Evolutionary conservation across 176 grass and related monocot species (phyloP).

Genomic region (Melocanna baccifera): DNA sequence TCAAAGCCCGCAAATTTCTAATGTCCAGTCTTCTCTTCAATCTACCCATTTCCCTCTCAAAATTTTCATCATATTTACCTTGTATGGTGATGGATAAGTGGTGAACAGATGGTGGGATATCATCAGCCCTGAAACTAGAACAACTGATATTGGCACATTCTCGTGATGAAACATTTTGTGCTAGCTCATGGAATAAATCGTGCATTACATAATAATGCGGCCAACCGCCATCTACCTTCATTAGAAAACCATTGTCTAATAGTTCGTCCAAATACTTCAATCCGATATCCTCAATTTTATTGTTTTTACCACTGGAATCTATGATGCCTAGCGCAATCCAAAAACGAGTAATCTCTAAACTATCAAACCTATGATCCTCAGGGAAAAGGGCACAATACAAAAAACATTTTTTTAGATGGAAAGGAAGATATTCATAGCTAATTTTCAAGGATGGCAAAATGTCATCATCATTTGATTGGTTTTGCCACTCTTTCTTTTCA

Average conservation of each 20-base stretch:
- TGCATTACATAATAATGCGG: neutral
- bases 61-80: neutral
- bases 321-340: neutral
- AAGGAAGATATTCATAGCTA: slow-evolving; percentile 25
- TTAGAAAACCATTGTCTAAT: neutral
- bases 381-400: slow-evolving; percentile 5
- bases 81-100: neutral
- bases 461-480: neutral
- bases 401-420: neutral
- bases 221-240: neutral
- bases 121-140: neutral
- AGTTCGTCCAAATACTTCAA: neutral
- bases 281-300: neutral
- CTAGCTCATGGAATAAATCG: neutral
- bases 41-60: slow-evolving; percentile 3
- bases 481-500: slow-evolving; percentile 4
- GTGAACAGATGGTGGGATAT: neutral
- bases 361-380: neutral
- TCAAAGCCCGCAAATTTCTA: neutral
- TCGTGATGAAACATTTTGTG: neutral
- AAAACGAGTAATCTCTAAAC: neutral
- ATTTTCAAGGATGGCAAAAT: slow-evolving; percentile 17
- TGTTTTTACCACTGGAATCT: neutral
- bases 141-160: neutral
- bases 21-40: neutral